Evolutionary conservation across 2,329 filamentous ascomycete genomes (phyloP), one percentile per base, ranked within the genome.

Genomic region (Aspergillus novofumigatus): DNA sequence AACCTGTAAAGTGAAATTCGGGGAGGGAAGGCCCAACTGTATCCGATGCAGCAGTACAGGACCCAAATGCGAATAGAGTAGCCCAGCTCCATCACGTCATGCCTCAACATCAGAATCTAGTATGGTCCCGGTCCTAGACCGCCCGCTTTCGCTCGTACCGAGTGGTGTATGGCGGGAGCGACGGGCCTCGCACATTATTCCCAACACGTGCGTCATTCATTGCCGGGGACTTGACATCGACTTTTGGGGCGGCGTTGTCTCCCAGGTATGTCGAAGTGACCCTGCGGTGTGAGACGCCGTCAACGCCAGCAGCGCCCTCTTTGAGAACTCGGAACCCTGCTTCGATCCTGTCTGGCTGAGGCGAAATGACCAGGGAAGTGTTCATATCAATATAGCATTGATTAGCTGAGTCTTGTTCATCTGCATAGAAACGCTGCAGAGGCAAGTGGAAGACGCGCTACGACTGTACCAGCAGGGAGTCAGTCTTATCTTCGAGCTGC

Each of bases 271-370:
- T 51, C 69, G 66, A 3, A 63, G 55, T 42, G 69, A 73, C 48
- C 65, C 69, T 17, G 70, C 68, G 10, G 68, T 75, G 1, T 74
- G 73, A 69, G 69, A 75, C 63, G 67, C 71, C 6, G 67, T 74
- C 35, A 68, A 71, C 29, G 63, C 71, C 9, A 68, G 73, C 21
- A 72, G 72, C 53, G 63, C 67, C n/a, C 58, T 75, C 9, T 72
- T 70, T 53, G 72, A 75, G 28, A 59, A 54, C 50, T 63, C 67
- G 5, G 57, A 66, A 14, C 55, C 63, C 53, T 59, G 32, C 21
- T 42, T 53, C 3, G 51, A 65, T 28, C 50, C 58, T 4, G 45
- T 55, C 14, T 49, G 52, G n/a, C 28, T 55, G 3, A 45, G 55
- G 3, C 41, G 49, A 26, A 51, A 57, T 10, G 48, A 64, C 17